A percentile compares a stretch with the other conserved stretches of the same genome.
phyloP scores from a whole-genome alignment of 106 monocot genomes.

The Allium fistulosum region DNA sequence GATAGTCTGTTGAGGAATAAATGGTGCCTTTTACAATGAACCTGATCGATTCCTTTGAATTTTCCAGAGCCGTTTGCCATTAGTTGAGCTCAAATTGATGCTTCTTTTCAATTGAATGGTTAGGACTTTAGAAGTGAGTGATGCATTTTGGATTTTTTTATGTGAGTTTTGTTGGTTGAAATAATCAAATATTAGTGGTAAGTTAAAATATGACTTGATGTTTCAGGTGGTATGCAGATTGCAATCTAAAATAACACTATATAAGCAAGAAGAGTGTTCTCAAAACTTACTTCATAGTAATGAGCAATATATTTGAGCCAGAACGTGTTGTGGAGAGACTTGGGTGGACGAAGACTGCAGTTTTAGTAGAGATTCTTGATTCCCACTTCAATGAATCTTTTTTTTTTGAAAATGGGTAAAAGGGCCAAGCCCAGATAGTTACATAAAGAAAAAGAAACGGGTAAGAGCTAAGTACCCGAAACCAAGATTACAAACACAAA shows the following conservation, averaged over 20 bases:
- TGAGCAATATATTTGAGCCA: conserved; percentile 40
- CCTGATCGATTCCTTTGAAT: too few relatives aligned
- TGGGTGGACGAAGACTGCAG: conserved; percentile 34
- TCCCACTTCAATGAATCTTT: conserved; percentile 3
- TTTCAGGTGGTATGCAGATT: conserved; percentile 55
- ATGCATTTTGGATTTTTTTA: neutral
- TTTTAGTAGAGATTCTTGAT: conserved; percentile 24
- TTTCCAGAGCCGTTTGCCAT: too few relatives aligned
- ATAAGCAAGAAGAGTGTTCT: conserved; percentile 24
- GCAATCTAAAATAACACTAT: conserved; percentile 11
- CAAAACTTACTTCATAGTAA: conserved; percentile 55
- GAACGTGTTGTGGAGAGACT: conserved; percentile 36
- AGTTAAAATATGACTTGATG: neutral
- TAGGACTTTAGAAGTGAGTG: conserved; percentile 21
- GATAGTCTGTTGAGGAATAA: too few relatives aligned
- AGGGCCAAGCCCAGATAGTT: too few relatives aligned
- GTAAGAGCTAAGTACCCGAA: too few relatives aligned
- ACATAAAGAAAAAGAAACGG: too few relatives aligned
- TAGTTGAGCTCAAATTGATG: too few relatives aligned
- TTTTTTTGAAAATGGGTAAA: too few relatives aligned
- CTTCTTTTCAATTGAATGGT: too few relatives aligned
- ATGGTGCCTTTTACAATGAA: too few relatives aligned
- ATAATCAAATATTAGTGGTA: neutral
- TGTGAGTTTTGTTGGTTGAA: neutral
- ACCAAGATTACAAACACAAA: too few relatives aligned